These are phyloP conservation scores for Endocalyx cinctus DNA, from an alignment of 2,329 filamentous ascomycete species.

Conservation along the genomic window DNA sequence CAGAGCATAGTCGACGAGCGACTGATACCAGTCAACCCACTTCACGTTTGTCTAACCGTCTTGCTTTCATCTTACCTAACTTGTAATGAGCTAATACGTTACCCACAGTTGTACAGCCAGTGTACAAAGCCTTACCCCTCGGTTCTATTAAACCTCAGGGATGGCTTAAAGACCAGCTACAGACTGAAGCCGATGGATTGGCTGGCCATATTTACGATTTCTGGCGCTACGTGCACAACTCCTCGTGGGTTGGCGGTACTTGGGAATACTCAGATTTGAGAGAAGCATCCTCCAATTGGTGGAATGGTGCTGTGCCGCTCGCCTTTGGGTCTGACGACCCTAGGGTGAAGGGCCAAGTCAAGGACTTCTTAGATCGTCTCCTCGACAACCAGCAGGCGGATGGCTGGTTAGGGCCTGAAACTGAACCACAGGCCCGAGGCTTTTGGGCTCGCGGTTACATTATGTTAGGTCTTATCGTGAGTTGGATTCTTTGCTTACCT, in stretches of 20 bases:
- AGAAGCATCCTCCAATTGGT: constrained; percentile 53
- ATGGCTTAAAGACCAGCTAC: constrained; percentile 19
- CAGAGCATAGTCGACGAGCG: no score
- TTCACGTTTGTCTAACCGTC: no score
- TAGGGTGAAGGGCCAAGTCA: constrained; percentile 42
- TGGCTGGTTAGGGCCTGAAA: constrained; percentile 53
- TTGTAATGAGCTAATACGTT: no score
- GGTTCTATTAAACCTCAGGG: constrained; percentile 18
- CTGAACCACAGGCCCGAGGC: constrained; percentile 31
- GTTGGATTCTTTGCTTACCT: no score
- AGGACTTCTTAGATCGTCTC: constrained; percentile 37
- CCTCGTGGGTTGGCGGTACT: constrained; percentile 43
- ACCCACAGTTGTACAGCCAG: constrained; percentile 16
- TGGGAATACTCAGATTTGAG: constrained; percentile 47
- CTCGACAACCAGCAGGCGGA: constrained; percentile 43
- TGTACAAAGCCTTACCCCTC: constrained; percentile 13
- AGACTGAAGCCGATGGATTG: constrained; percentile 16
- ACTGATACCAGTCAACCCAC: no score
- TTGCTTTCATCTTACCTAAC: no score
- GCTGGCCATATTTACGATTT: constrained; percentile 40
- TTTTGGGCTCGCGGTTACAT: constrained; percentile 48
- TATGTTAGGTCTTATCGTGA: constrained; percentile 42
- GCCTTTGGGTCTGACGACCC: constrained; percentile 43
- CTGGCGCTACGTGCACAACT: constrained; percentile 45
- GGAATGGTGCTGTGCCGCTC: constrained; percentile 51